phyloP scores from a whole-genome alignment of 2,329 filamentous ascomycete genomes.

The Leptoxyphium fumago region DNA sequence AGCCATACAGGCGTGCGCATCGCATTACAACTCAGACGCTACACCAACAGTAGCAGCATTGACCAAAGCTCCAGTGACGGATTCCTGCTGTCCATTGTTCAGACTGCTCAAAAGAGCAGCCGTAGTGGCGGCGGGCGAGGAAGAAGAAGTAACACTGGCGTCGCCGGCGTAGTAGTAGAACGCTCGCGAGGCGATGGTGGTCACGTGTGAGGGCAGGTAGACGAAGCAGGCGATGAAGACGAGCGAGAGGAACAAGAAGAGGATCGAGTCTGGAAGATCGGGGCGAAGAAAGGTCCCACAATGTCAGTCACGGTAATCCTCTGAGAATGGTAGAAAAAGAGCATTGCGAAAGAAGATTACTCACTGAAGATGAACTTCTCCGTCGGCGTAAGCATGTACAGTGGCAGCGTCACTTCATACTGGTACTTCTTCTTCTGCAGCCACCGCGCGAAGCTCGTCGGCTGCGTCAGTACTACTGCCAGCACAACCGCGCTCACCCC shows the following conservation, averaged over 20 bases:
- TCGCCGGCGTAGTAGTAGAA: constrained; percentile 95
- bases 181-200: constrained; percentile 65
- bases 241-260: constrained; percentile 80
- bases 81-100: constrained; percentile 5
- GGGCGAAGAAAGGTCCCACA: neutral
- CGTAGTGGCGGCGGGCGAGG: constrained; percentile 7
- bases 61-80: constrained; percentile 4
- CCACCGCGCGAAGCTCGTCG: constrained; percentile 57
- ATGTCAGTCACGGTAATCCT: neutral
- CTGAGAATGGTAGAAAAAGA: neutral
- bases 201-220: constrained; percentile 85
- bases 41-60: neutral
- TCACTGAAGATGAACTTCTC: constrained; percentile 97
- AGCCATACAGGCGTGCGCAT: no score
- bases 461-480: constrained; percentile 29
- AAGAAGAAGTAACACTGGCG: constrained; percentile 8
- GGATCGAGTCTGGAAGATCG: constrained; percentile 55
- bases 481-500: constrained; percentile 22
- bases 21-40: no score
- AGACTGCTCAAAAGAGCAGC: neutral
- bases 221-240: constrained; percentile 74
- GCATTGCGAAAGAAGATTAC: constrained; percentile 21
- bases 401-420: constrained; percentile 89
- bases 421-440: constrained; percentile 92
- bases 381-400: constrained; percentile 93